Conservation (phyloP, 441 rosid genomes). For the Arabidopsis lyrata region DNA sequence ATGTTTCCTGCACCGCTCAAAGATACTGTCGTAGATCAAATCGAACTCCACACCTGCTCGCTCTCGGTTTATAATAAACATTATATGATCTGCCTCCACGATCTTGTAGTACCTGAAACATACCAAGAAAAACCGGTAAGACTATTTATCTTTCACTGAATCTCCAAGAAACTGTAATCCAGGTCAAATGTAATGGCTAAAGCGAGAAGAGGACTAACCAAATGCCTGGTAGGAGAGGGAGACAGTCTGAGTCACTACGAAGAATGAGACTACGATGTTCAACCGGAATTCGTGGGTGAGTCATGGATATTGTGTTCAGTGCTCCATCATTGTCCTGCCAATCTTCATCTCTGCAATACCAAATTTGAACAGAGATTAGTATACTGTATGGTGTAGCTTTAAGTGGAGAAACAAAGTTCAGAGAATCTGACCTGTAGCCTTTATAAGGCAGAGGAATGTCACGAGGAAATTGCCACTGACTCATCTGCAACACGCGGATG, state of each 20-base stretch:
- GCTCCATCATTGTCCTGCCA: conserved; percentile 99
- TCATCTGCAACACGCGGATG: conserved; percentile 86
- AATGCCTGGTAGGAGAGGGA: conserved; percentile 75
- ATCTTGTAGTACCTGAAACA: conserved; percentile 88
- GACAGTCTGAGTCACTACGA: conserved; percentile 66
- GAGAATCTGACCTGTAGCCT: conserved; percentile 71
- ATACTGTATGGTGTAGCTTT: conserved; percentile 1
- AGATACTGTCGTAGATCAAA: conserved; percentile 80
- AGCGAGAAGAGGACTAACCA: conserved; percentile 61
- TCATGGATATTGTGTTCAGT: conserved; percentile 88
- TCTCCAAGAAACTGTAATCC: neutral
- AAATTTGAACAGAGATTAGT: neutral
- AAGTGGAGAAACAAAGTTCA: neutral
- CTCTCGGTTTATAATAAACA: conserved; percentile 78
- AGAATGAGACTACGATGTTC: conserved; percentile 70
- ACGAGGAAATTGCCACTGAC: conserved; percentile 74
- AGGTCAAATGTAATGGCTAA: neutral
- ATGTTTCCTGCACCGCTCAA: conserved; percentile 87
- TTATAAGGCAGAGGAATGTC: conserved; percentile 76
- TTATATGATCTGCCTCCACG: conserved; percentile 85
- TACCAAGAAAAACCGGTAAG: conserved; percentile 15
- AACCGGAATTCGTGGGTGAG: conserved; percentile 82
- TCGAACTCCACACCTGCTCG: conserved; percentile 94
- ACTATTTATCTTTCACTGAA: neutral
- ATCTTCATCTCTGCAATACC: conserved; percentile 78